Evolutionary conservation across 805 yeast species (phyloP), one percentile per base, ranked within the genome.

Genomic region (Candida andamanensis): DNA sequence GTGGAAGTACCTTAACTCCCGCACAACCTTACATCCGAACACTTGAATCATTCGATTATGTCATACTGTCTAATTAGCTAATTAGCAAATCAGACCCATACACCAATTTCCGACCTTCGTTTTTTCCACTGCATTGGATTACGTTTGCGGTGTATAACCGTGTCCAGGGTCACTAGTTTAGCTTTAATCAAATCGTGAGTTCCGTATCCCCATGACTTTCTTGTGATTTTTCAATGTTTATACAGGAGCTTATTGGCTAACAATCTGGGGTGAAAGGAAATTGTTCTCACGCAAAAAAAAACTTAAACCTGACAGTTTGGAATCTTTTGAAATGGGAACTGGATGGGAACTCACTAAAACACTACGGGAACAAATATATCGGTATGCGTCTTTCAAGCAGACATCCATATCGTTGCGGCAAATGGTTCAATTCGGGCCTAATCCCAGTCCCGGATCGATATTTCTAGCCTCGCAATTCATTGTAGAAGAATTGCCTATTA

Each of bases 361-460:
- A 20, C 63, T 83, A 35, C 63, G 74, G 38, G 73, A 75, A 20
- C 61, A 70, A 47, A 77, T 82, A 36, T 66, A 69, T 47, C 72
- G 67, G 40, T 81, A 78, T 63, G 87, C 95, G 3, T 65, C 70
- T 32, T 69, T 79, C 41, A 82, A 86, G 9, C 92, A 89, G 27
- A 84, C 95, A 2, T 87, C 94, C 1, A 85, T 86, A 3, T 79
- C 87, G 3, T 61, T 86, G 39, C 69, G 86, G 36, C 95, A 85
- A 54, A 85, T 86, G 95, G 95, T 86, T 13, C 92, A 84, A 51
- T 83, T 86, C 60, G 95, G 96, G 3, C 78, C 80, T 7, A 64
- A 72, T 27, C 92, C 95, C 5, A 69, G 75, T 19, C 84, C 83
- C 10, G 95, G 94, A 3, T 74, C 83, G 8, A 62, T 85, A 24